phyloP scores from a whole-genome alignment of 2,329 filamentous ascomycete species.

The Furcasterigmium furcatum region DNA sequence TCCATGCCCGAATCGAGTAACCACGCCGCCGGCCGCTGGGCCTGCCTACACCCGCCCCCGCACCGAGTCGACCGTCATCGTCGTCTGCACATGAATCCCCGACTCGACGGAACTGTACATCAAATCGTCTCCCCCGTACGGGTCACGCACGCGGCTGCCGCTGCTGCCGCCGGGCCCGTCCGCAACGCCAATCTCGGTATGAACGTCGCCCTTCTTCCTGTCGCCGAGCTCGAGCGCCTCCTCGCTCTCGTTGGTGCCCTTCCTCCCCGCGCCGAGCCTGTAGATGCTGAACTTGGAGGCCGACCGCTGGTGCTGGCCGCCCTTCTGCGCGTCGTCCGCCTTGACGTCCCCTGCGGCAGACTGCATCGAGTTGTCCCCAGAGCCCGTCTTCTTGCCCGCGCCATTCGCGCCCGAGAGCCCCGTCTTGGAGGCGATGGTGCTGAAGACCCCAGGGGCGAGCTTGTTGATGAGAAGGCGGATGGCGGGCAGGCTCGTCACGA shows the following conservation, averaged over 20 bases:
- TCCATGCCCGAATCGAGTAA: too few species aligned
- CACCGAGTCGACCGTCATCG: constrained; percentile 7
- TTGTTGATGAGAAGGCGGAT: constrained; percentile 25
- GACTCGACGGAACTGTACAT: constrained; percentile 7
- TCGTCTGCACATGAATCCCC: constrained; percentile 14
- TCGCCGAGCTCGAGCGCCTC: constrained; percentile 22
- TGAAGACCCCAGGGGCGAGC: constrained; percentile 6
- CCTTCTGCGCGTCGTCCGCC: not conserved
- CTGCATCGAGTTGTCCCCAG: constrained; percentile 1
- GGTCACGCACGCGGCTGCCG: not conserved
- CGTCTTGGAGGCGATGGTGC: constrained; percentile 1
- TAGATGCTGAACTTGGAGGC: not conserved
- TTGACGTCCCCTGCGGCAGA: not conserved
- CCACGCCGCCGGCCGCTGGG: too few species aligned
- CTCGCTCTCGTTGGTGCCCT: constrained; percentile 17
- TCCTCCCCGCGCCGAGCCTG: not conserved
- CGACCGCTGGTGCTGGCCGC: not conserved
- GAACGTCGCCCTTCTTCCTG: constrained; percentile 22
- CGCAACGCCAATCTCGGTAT: constrained; percentile 20
- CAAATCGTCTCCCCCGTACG: not conserved
- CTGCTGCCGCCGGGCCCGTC: not conserved
- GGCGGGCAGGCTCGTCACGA: constrained; percentile 36
- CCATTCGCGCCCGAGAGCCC: not conserved
- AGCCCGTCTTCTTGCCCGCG: constrained; percentile 1
- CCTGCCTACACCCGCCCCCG: too few species aligned